These are phyloP conservation scores for Calonectria pauciramosa DNA, from an alignment of 2,329 filamentous ascomycete species.

Conservation along the genomic window DNA sequence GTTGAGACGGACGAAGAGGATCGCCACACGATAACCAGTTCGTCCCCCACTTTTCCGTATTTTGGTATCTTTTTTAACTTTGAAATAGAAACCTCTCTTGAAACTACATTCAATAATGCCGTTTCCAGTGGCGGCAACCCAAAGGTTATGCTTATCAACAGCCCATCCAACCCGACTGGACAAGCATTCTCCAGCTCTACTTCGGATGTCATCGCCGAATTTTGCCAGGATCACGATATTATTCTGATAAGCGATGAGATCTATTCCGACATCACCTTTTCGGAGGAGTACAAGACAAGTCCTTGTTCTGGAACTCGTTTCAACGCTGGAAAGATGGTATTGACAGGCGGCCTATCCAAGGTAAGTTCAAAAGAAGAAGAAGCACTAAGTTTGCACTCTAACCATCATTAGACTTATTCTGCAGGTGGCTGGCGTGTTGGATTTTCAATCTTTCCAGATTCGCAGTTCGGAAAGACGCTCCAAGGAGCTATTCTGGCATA, in stretches of 20 bases:
- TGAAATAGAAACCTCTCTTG: not conserved
- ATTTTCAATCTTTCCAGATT: not conserved
- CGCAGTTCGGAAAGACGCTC: not conserved
- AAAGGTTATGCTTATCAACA: not conserved
- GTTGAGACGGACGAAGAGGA: constrained; percentile 15
- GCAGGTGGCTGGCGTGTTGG: constrained; percentile 16
- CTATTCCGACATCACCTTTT: constrained; percentile 10
- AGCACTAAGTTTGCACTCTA: not conserved
- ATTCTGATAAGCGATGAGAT: constrained; percentile 13
- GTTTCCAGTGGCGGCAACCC: constrained; percentile 1
- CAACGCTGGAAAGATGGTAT: not conserved
- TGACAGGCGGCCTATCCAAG: constrained; percentile 11
- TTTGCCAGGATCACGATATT: not conserved
- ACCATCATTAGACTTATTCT: constrained; percentile 5
- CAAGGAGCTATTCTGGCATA: constrained; percentile 6
- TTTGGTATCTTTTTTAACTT: not conserved
- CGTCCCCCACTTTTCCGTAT: not conserved
- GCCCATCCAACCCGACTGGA: constrained; percentile 15
- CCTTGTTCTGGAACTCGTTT: not conserved
- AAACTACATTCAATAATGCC: not conserved
- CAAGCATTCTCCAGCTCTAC: not conserved
- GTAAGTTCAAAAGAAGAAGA: not conserved
- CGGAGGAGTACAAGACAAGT: not conserved
- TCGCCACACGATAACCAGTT: constrained; percentile 14
- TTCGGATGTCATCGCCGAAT: not conserved